Base-by-base conservation (phyloP, 441 rosid genomes). In the Pelargonium cotyledonis region DNA sequence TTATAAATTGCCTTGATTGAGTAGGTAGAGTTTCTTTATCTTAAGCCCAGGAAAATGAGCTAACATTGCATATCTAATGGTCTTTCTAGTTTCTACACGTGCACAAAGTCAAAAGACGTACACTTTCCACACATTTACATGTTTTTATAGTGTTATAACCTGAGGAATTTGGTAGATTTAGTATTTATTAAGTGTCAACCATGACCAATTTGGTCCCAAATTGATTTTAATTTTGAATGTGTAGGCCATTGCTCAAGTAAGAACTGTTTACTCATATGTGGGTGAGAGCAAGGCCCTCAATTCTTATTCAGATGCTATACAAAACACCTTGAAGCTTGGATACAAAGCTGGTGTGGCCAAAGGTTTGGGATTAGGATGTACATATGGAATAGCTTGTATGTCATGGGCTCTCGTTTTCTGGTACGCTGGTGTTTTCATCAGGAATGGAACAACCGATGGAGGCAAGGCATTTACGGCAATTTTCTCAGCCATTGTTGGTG, bases 331-430 rank as follows among this genome's bases (percentile, higher is more conserved):
- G 70, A 92, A 92, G 81, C 96, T 95, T 7, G 96, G 99, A 64
- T 95, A 95, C 78, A 95, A 92, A 81, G 99, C 99, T 16, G 99
- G 99, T 18, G 90, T 95, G 99, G 99, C 99, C 72, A 95, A 95
- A 83, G 99, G 99, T 5, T 83, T 95, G 80, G 99, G 99, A 35
- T 82, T 95, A 51, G 99, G 99, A 74, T 95, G 98, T 79, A 95
- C 99, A 0, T 95, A 89, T 77, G 99, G 99, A 44, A 95, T 95
- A 67, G 99, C 98, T 38, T 92, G 98, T 79, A 95, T 95, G 99
- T 95, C 99, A 5, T 95, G 99, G 99, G 99, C 99, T 29, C 85
- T 95, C 49, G 99, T 95, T 44, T 95, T 95, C 72, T 92, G 99
- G 99, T 95, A 95, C n/a, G 99, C 99, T 0, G 98, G 99, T 35